phyloP scores from a whole-genome alignment of 139 green algal genomes.

The Spirogloea muscicola region DNA sequence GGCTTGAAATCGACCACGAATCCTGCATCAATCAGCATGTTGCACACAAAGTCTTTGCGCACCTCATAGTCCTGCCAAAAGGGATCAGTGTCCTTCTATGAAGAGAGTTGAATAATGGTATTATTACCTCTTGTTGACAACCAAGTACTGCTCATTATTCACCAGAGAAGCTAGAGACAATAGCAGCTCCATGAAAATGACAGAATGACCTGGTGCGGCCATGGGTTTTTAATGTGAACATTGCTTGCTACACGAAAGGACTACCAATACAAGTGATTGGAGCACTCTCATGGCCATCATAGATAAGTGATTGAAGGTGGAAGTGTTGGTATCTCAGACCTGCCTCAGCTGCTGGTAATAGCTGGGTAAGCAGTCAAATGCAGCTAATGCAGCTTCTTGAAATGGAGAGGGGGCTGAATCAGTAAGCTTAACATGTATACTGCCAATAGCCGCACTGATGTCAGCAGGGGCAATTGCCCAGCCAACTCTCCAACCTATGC shows the following conservation, averaged over 20 bases:
- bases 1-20: background rate
- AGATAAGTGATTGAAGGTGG: background rate
- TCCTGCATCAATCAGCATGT: background rate
- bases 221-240: background rate
- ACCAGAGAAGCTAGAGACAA: background rate
- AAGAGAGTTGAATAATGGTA: no score
- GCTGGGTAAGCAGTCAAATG: background rate
- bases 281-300: background rate
- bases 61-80: background rate
- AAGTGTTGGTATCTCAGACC: no score
- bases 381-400: conserved; percentile 16
- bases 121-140: background rate
- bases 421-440: conserved; percentile 35
- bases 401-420: conserved; percentile 39
- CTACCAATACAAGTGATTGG: background rate
- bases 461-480: conserved; percentile 39
- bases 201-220: background rate
- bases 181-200: background rate
- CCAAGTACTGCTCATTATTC: background rate
- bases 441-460: conserved; percentile 34
- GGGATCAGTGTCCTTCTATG: background rate
- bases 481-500: conserved; percentile 37
- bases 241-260: background rate
- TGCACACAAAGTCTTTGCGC: background rate
- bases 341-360: conserved; percentile 17